phyloP scores from a whole-genome alignment of 345 rosid genomes.

The Nephelium lappaceum region DNA sequence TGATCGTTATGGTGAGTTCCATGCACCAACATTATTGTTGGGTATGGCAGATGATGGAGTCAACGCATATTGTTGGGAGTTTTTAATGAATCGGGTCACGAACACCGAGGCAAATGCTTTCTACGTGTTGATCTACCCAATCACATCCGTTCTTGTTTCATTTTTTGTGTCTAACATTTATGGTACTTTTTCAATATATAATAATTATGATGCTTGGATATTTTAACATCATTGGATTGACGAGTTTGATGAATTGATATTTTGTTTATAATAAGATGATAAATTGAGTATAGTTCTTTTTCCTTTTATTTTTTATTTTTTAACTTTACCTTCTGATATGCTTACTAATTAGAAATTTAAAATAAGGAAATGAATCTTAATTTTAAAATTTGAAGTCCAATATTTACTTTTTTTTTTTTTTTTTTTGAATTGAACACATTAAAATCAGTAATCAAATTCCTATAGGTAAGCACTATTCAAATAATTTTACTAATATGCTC shows the following conservation, averaged over 20 bases:
- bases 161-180: not conserved
- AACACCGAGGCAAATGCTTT: not conserved
- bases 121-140: not conserved
- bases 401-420: no score
- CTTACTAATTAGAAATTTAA: no score
- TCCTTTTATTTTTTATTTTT: no score
- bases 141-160: not conserved
- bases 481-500: no score
- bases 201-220: not conserved
- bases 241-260: not conserved
- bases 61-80: slow-evolving; percentile 5
- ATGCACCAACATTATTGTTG: slow-evolving; percentile 10
- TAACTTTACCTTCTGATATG: no score
- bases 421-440: no score
- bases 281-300: no score
- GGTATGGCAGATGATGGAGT: slow-evolving; percentile 12
- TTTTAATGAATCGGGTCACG: not conserved
- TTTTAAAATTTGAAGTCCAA: no score
- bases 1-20: not conserved
- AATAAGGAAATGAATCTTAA: no score
- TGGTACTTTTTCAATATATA: not conserved
- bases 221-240: not conserved
- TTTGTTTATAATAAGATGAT: not conserved
- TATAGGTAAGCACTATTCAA: no score
- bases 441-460: no score